Base-by-base conservation (phyloP, 495 filamentous ascomycete genomes). In the Cudoniella acicularis region DNA sequence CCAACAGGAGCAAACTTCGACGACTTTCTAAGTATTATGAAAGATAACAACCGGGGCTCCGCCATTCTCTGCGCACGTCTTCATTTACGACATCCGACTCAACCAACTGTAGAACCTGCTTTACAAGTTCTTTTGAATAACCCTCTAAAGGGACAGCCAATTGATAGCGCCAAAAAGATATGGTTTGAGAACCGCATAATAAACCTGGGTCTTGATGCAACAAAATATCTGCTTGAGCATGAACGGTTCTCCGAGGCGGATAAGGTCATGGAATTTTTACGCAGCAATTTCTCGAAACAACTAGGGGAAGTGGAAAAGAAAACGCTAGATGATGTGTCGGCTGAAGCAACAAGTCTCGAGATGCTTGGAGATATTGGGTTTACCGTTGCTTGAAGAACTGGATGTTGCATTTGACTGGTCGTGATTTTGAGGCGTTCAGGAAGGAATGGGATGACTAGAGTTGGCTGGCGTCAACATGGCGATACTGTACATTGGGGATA, bases 181-280 rank as follows among this genome's bases (percentile, higher is more conserved):
- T 21, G 20, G 20, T n/a, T 9, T 17, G 16, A 16, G 10, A 50
- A 25, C 18, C 2, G 11, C 16, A 42, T 40, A 8, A 18, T 36
- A 10, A 50, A 40, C 3, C 30, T 67, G 22, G 49, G 56, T 24
- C 50, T 68, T 23, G 42, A 63, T 42, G 50, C 63, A 1, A 59
- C 66, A 11, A 65, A 55, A 3, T 59, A 56, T 23, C 30, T 65
- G 8, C 63, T 65, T 0, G 52, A 61, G 30, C 27, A 52, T n/a
- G 48, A 61, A 13, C 52, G 47, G 1, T 51, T 45, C 45, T 2
- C 21, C 2, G 66, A 65, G 40, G 66, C 63, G 1, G 24, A 62
- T 4, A 63, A 60, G 62, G 57, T 68, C 23, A 61, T 68, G 60
- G 24, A 65, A n/a, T 59, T 61, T 40, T 23, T 67, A n/a, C 51